A percentile compares a stretch with the other conserved stretches of the same genome.
These are phyloP conservation scores for Acacia melanoxylon DNA, from an alignment of 306 rosid genomes.

Conservation along the genomic window DNA sequence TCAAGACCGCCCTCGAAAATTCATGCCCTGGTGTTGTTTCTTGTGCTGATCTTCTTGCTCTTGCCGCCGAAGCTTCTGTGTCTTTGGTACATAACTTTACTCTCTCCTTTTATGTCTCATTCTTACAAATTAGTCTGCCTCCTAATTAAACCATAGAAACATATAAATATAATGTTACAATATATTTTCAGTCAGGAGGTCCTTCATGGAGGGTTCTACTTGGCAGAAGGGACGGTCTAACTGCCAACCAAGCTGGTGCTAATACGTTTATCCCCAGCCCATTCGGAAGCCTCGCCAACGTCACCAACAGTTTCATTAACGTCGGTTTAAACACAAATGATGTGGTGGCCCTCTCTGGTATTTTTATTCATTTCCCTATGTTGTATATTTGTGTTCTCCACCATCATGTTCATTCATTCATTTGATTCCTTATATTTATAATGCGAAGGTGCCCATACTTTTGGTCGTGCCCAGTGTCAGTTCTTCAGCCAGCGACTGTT, in stretches of 20 bases:
- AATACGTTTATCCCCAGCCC: conserved; percentile 58
- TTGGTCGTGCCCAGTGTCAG: conserved; percentile 68
- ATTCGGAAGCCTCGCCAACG: conserved; percentile 42
- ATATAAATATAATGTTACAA: background rate
- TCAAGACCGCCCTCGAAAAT: conserved; percentile 62
- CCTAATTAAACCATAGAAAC: background rate
- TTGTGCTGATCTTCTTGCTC: conserved; percentile 76
- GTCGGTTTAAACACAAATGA: conserved; percentile 63
- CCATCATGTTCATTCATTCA: background rate
- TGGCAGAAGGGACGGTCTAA: conserved; percentile 71
- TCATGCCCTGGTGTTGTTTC: conserved; percentile 65
- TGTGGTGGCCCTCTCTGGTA: conserved; percentile 78
- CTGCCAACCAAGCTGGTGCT: conserved; percentile 69
- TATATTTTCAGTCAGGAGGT: conserved; percentile 57
- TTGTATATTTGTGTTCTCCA: background rate
- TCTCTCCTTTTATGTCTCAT: background rate
- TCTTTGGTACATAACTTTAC: conserved; percentile 43
- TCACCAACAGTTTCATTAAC: conserved; percentile 57
- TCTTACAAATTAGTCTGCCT: background rate
- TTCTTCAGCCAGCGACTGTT: conserved; percentile 48
- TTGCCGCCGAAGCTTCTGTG: conserved; percentile 66
- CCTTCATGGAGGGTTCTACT: conserved; percentile 66
- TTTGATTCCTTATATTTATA: background rate
- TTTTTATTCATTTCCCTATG: background rate
- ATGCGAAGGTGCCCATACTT: conserved; percentile 65